Base-by-base conservation (phyloP, 2,329 filamentous ascomycete genomes). In the Endothia cerciana region DNA sequence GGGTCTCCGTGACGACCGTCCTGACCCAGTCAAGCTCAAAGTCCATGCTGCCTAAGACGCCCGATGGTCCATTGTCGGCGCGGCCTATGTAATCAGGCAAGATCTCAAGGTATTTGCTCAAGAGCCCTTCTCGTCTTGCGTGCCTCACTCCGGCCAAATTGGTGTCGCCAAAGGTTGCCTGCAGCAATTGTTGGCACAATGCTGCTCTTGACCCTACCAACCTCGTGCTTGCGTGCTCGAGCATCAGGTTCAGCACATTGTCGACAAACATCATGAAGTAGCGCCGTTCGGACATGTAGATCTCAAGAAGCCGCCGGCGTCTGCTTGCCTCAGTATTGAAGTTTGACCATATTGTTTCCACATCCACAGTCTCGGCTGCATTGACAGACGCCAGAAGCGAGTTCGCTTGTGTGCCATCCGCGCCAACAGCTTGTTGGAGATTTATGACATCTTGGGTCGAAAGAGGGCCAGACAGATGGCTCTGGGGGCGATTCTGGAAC, bases 371-470 rank as follows among this genome's bases (percentile, higher is more conserved):
- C 22, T 78, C 76, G 0, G 79, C 74, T 3, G 81, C 77, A 55
- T 81, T 82, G 36, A 89, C 72, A 64, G 86, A 78, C 28, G 85
- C 78, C 70, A 87, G 73, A 73, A 92, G 78, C 73, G 84, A 80
- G 70, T 88, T 80, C 74, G 84, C 81, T 69, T 86, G 84, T 15
- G 82, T 77, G 75, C 87, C 89, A 65, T 85, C 86, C 36, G 87
- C 82, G 25, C 90, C 90, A 15, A 90, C 86, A 19, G 91, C 91
- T 72, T 91, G 90, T 72, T 91, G 89, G 56, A 96, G 79, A 72
- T 92, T 93, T 64, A 89, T 84, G 19, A 88, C 82, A 80, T 96
- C 92, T 71, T 95, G 92, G 57, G 89, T 88, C 0, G 92, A 93
- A 65, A 94, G 87, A 1, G 88, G 87, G 17, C 85, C 86, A 51